These are phyloP conservation scores for Beta macrorhiza DNA, from an alignment of 179 eudicot genomes.

Conservation along the genomic window DNA sequence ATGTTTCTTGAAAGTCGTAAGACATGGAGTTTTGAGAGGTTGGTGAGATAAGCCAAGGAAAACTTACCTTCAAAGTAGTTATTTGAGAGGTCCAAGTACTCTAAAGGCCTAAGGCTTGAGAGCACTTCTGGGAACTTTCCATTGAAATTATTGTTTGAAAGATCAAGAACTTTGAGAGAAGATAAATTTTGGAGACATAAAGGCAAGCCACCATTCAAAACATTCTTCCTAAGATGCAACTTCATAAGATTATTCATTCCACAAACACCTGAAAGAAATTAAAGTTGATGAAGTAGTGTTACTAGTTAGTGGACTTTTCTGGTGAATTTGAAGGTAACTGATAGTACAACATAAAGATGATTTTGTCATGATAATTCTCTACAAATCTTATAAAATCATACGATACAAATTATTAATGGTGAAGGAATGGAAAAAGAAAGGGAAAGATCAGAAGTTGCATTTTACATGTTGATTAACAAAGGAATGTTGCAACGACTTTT, in stretches of 20 bases:
- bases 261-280: background rate
- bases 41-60: slow-evolving; percentile 5
- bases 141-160: background rate
- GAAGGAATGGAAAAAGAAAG: too few relatives aligned
- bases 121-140: background rate
- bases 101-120: background rate
- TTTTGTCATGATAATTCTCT: too few relatives aligned
- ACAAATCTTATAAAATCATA: too few relatives aligned
- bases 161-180: background rate
- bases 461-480: too few relatives aligned
- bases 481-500: too few relatives aligned
- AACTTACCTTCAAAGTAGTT: slow-evolving; percentile 21
- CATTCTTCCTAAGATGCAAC: background rate
- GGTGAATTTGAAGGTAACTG: too few relatives aligned
- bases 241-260: background rate
- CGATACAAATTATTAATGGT: too few relatives aligned
- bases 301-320: too few relatives aligned
- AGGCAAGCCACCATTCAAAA: background rate
- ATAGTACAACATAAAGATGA: too few relatives aligned
- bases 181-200: background rate
- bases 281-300: too few relatives aligned
- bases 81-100: background rate
- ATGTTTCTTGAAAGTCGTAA: slow-evolving; percentile 13
- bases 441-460: too few relatives aligned
- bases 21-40: slow-evolving; percentile 13